These are phyloP conservation scores for Henckelia pumila DNA, from an alignment of 257 asterid genomes.

Conservation along the genomic window DNA sequence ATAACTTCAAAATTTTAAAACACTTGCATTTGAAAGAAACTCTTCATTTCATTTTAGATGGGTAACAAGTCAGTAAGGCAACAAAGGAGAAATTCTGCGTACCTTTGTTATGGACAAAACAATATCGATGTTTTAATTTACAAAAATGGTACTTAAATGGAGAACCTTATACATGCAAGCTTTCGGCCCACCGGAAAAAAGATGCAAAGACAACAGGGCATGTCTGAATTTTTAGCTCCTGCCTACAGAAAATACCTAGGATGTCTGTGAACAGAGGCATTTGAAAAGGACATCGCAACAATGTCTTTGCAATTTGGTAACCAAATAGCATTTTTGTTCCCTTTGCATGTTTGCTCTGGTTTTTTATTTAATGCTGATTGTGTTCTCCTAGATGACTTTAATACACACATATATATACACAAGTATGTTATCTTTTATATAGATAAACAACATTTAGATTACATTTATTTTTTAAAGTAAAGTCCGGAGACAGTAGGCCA, in stretches of 20 bases:
- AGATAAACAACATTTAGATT: not conserved
- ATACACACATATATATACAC: no score
- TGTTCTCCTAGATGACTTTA: no score
- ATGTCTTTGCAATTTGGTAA: not conserved
- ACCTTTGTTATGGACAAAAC: not conserved
- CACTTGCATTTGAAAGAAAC: not conserved
- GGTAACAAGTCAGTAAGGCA: not conserved
- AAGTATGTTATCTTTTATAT: no score
- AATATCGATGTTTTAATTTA: not conserved
- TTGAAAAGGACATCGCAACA: not conserved
- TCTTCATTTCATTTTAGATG: not conserved
- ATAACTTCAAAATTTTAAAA: no score
- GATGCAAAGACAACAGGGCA: conserved; percentile 93
- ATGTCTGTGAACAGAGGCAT: not conserved
- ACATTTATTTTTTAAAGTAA: not conserved
- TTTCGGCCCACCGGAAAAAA: conserved; percentile 93
- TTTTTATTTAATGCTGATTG: not conserved
- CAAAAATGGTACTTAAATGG: conserved; percentile 54
- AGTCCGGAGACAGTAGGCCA: conserved; percentile 7
- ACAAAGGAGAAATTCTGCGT: not conserved
- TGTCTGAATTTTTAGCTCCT: conserved; percentile 86
- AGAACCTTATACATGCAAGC: conserved; percentile 94
- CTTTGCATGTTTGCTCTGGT: not conserved
- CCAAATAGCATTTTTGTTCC: not conserved
- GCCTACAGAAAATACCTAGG: conserved; percentile 21